Evolutionary conservation across 495 filamentous ascomycete genomes (phyloP).

Genomic region (Hypomontagnella monticulosa): DNA sequence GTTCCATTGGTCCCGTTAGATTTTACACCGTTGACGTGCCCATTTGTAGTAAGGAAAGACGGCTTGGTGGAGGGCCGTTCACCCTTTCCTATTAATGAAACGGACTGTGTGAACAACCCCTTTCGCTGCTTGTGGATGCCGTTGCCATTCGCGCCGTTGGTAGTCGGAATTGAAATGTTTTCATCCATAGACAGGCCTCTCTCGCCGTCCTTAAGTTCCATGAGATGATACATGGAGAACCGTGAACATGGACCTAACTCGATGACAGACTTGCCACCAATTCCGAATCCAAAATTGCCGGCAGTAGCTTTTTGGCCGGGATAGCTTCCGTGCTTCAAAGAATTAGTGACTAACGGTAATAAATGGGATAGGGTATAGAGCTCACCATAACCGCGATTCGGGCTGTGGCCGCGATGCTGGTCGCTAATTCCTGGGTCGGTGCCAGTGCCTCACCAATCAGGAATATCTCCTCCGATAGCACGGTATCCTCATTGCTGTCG

Average conservation of each 20-base stretch:
- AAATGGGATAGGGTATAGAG: background rate
- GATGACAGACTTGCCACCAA: constrained; percentile 51
- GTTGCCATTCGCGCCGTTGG: constrained; percentile 17
- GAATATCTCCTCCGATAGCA: constrained; percentile 45
- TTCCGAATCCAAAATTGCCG: constrained; percentile 57
- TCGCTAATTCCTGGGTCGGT: constrained; percentile 53
- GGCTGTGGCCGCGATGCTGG: constrained; percentile 48
- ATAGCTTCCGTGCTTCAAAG: constrained; percentile 56
- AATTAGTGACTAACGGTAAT: constrained; percentile 7
- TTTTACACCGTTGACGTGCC: background rate
- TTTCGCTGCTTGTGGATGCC: constrained; percentile 16
- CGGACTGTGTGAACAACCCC: constrained; percentile 25
- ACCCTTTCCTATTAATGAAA: constrained; percentile 19
- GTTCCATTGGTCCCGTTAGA: background rate
- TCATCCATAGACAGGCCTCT: constrained; percentile 28
- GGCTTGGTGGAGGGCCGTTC: background rate
- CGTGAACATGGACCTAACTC: constrained; percentile 49
- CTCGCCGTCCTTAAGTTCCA: constrained; percentile 50
- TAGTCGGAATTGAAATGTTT: background rate
- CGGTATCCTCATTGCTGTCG: constrained; percentile 28
- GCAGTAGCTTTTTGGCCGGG: constrained; percentile 54
- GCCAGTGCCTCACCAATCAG: constrained; percentile 57
- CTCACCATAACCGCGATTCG: constrained; percentile 46
- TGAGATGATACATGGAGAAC: constrained; percentile 61
- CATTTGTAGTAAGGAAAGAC: background rate